Percentiles rank a stretch among this genome's conserved stretches.
Conservation (phyloP, 768 basidiomycete genomes). For the Leucosporidium scottii region DNA sequence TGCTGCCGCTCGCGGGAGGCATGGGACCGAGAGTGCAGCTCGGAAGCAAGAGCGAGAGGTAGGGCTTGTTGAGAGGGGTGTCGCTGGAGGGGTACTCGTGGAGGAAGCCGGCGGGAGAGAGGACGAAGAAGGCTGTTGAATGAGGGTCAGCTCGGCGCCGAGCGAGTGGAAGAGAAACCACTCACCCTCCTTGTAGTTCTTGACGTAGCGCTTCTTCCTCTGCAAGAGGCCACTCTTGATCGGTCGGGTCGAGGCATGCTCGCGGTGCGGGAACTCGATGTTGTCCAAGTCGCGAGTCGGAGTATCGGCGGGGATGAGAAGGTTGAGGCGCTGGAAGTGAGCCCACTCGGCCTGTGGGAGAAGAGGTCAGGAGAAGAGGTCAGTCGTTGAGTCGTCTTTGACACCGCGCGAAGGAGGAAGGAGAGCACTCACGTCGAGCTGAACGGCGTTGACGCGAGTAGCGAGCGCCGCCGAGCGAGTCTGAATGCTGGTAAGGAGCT, state of each 20-base stretch:
- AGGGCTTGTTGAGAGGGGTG: slow-evolving; percentile 8
- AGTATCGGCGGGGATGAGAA: slow-evolving; percentile 1
- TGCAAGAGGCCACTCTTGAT: slow-evolving; percentile 23
- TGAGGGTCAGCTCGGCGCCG: not conserved
- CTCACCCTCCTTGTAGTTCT: slow-evolving; percentile 25
- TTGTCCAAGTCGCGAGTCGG: not conserved
- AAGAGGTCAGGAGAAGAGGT: not conserved
- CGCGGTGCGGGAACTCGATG: slow-evolving; percentile 11
- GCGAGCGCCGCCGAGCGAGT: slow-evolving; percentile 23
- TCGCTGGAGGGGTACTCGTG: slow-evolving; percentile 15
- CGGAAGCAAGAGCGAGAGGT: slow-evolving; percentile 19
- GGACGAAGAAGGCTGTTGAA: slow-evolving; percentile 23
- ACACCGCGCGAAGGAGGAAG: no score
- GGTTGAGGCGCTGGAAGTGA: slow-evolving; percentile 27
- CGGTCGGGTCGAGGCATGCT: slow-evolving; percentile 10
- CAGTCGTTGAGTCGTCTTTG: no score
- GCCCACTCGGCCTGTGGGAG: slow-evolving; percentile 19
- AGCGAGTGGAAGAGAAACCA: not conserved
- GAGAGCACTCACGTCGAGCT: slow-evolving; percentile 1
- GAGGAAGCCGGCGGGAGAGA: slow-evolving; percentile 27
- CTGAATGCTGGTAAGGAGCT: slow-evolving; percentile 13
- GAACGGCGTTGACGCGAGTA: slow-evolving; percentile 19
- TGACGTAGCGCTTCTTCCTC: slow-evolving; percentile 22
- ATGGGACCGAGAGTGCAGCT: slow-evolving; percentile 26
- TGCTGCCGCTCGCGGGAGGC: slow-evolving; percentile 18